These are phyloP conservation scores for Dioszegia crocea DNA, from an alignment of 768 basidiomycete genomes.

Conservation along the genomic window DNA sequence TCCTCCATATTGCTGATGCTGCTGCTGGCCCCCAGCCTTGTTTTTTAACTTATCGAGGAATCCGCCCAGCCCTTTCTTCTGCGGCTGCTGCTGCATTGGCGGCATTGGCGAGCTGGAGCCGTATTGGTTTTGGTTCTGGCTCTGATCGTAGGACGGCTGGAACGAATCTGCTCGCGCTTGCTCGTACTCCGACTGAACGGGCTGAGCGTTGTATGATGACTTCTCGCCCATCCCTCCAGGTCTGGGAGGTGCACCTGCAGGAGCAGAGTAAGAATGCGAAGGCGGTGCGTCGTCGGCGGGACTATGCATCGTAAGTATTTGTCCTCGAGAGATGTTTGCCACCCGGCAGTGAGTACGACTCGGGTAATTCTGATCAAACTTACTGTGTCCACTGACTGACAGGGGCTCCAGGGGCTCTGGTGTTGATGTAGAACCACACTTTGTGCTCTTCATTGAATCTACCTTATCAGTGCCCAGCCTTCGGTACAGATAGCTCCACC, in stretches of 20 bases:
- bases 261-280: constrained; percentile 6
- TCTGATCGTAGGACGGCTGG: constrained; percentile 11
- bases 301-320: constrained; percentile 14
- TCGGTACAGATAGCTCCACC: not conserved
- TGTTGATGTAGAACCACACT: constrained; percentile 46
- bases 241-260: not conserved
- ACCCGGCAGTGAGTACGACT: not conserved
- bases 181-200: not conserved
- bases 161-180: constrained; percentile 1
- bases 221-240: not conserved
- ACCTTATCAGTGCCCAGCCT: not conserved
- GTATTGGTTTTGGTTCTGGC: constrained; percentile 9
- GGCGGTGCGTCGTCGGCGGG: constrained; percentile 34
- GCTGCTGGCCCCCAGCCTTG: constrained; percentile 1
- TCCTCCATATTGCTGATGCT: constrained; percentile 13
- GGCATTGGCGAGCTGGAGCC: not conserved
- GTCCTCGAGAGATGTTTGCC: not conserved
- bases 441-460: constrained; percentile 23
- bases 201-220: constrained; percentile 5
- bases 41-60: constrained; percentile 32
- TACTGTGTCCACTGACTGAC: constrained; percentile 44
- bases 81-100: constrained; percentile 13
- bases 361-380: constrained; percentile 12
- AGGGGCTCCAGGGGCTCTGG: constrained; percentile 35
- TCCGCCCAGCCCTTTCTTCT: constrained; percentile 33